Base-by-base conservation (phyloP, 1,284 basidiomycete genomes). In the Stereum hirsutum region DNA sequence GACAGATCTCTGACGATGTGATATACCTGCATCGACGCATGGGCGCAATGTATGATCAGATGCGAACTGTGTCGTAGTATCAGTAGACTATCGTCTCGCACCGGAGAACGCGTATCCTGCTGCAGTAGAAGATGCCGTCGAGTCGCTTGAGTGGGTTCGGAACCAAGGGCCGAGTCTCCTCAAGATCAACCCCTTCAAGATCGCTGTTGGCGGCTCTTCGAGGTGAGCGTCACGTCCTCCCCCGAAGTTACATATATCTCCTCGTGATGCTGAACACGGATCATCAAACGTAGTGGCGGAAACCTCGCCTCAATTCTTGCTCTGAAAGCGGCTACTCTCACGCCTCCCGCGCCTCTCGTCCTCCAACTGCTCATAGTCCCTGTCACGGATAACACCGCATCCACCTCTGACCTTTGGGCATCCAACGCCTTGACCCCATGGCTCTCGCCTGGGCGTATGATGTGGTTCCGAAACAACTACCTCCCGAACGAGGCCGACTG, bases 101-200 rank as follows among this genome's bases (percentile, higher is more conserved):
- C 87, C 87, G 0, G 86, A 90, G 53, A 50, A 81, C 42, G 72
- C 72, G 4, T 89, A 84, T 52, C 88, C 87, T 2, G 75, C 78
- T 1, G 84, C 84, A 0, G 75, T 86, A 0, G 75, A 86, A 33
- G 87, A 90, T 53, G 75, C 81, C 0, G 62, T 83, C 30, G 78
- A 82, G 33, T 65, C 81, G 2, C 63, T 89, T 4, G 58, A 73
- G 39, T 89, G 83, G 77, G 71, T 83, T 2, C 52, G 71, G 43
- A 55, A 60, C 19, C 56, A 79, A 35, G 74, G 68, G 0, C 53
- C 57, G 31, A 47, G 53, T 2, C 55, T 61, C 11, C 57, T 78
- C 19, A 60, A 59, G 12, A 59, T 70, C 24, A 63, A 78, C 51
- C 53, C 57, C 20, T 53, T 57, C 19, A 63, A 63, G 43, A 65